Percentiles rank a stretch among this genome's conserved stretches.
Evolutionary conservation across 306 rosid species (phyloP).

Genomic region (Cyclanthera cordifolia): DNA sequence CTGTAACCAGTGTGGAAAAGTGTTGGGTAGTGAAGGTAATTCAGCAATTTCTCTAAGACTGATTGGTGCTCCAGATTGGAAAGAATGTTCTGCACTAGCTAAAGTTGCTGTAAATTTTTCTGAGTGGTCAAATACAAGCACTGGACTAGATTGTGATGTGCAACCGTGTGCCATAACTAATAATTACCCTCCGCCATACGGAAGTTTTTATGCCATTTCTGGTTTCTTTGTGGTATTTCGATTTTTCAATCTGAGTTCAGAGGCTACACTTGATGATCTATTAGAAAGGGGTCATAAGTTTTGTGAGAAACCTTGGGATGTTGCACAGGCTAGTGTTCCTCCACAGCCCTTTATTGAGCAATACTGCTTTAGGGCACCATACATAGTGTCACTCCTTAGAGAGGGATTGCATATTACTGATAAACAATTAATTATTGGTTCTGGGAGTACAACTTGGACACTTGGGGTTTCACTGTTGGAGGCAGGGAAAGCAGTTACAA

Average conservation of each 20-base stretch:
- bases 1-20: conserved; percentile 51
- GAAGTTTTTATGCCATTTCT: conserved; percentile 69
- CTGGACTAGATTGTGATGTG: conserved; percentile 60
- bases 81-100: conserved; percentile 61
- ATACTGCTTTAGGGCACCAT: conserved; percentile 95
- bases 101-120: conserved; percentile 66
- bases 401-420: conserved; percentile 82
- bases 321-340: conserved; percentile 65
- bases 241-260: conserved; percentile 72
- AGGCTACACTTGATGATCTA: conserved; percentile 70
- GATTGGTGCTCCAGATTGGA: conserved; percentile 80
- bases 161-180: conserved; percentile 70
- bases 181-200: conserved; percentile 59
- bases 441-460: conserved; percentile 95
- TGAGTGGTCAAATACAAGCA: conserved; percentile 53
- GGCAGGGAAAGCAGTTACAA: conserved; percentile 61
- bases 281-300: conserved; percentile 63
- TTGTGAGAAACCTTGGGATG: conserved; percentile 73
- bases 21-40: conserved; percentile 25
- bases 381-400: conserved; percentile 63
- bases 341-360: conserved; percentile 96
- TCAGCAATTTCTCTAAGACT: conserved; percentile 37
- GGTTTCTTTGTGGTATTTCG: conserved; percentile 87
- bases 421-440: conserved; percentile 60
- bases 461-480: conserved; percentile 91